Percentiles rank a stretch among this genome's conserved stretches.
These are phyloP conservation scores for Candida ipomoeae DNA, from an alignment of 805 yeast genomes.

Conservation along the genomic window DNA sequence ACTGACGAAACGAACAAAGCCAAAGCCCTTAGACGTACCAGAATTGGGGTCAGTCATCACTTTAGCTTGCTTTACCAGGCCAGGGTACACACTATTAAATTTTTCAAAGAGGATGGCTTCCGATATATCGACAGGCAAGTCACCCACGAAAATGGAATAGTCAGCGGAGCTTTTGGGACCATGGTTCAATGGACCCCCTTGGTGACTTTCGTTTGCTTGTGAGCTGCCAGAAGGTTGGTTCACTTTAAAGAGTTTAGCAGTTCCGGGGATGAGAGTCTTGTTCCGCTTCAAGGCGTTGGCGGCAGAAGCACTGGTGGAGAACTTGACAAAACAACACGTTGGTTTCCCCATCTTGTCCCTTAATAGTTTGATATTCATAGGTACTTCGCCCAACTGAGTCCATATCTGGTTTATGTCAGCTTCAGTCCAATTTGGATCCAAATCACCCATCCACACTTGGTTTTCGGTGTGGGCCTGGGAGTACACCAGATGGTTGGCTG, in stretches of 20 bases:
- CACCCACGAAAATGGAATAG: constrained; percentile 81
- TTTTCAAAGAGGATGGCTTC: constrained; percentile 61
- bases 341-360: constrained; percentile 51
- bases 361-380: constrained; percentile 60
- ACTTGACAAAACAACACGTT: constrained; percentile 74
- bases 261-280: constrained; percentile 68
- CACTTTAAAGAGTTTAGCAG: constrained; percentile 52
- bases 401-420: constrained; percentile 61
- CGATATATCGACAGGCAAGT: constrained; percentile 66
- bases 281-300: constrained; percentile 61
- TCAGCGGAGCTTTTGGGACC: constrained; percentile 28
- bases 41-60: constrained; percentile 73
- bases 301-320: constrained; percentile 57
- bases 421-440: constrained; percentile 84
- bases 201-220: neutral
- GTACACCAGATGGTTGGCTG: constrained; percentile 15
- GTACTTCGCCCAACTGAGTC: constrained; percentile 63
- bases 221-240: constrained; percentile 70
- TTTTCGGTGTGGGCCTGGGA: constrained; percentile 16
- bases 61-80: constrained; percentile 65
- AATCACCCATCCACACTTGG: constrained; percentile 85
- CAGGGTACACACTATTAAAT: constrained; percentile 67
- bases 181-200: neutral
- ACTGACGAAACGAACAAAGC: constrained; percentile 74
- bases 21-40: constrained; percentile 76